Evolutionary conservation across 1,284 basidiomycete genomes (phyloP), one percentile per base, ranked within the genome.

Genomic region (Cutaneotrichosporon cyanovorans): DNA sequence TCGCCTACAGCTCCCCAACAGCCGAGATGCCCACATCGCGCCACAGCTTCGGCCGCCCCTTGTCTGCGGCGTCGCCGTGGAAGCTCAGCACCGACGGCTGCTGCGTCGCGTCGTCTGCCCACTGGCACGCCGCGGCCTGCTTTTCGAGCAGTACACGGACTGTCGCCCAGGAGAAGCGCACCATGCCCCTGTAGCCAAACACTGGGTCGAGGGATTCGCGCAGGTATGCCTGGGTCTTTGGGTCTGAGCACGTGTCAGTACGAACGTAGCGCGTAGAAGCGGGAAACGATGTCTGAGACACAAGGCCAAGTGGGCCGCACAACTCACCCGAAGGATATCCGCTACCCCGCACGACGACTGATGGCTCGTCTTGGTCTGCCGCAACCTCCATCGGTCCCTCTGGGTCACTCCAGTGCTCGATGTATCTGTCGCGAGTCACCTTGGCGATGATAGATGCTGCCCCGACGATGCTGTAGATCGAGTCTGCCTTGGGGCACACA

Each of bases 391-490:
- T 4, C 11, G 46, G 42, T 3, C 48, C 62, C 49, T 78, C 77
- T 0, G 71, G 63, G 58, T 77, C 77, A 9, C 61, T 57, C 93
- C 93, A 98, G 10, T 78, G 77, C 45, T 93, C 84, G 18, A 98
- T 76, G 71, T 89, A 91, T 5, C 84, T 79, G 63, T 98, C 93
- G 54, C 93, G 77, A 0, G 93, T 98, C 30, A 73, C 91, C 71
- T 98, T 98, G 5, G 93, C 93, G 5, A 91, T 87, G 25, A 98
- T 89, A 66, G 87, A 91, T 2, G 93, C 95, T 6, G 93, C 93
- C 18, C 90, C 87, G 46, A 98, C 95, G 53, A 98, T 91, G 60
- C 92, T 95, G 77, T 83, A 98, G 57, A 90, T 83, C 16, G 85
- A 85, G 68, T 98, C 93, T 14, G 93, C 93, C 73, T 98, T 97